Evolutionary conservation across 2,329 filamentous ascomycete genomes (phyloP), one percentile per base, ranked within the genome.

Genomic region (Capronia coronata): DNA sequence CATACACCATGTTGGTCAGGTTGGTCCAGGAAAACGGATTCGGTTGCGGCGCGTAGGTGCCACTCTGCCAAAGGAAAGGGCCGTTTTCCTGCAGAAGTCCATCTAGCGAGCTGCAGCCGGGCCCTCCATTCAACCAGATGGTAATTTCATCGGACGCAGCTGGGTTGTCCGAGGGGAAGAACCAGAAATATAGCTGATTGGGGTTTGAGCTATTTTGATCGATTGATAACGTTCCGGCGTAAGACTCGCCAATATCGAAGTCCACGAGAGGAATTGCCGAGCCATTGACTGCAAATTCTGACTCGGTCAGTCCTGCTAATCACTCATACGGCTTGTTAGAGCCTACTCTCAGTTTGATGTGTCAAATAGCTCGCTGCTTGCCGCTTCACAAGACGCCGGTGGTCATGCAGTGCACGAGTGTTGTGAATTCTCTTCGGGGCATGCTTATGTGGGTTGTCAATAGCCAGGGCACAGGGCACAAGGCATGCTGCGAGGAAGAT

Each of bases 1-100:
- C 39, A 14, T 48, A 57, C 6, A 64, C 40, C 60, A 64, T 62
- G 38, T 64, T 64, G 10, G 62, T 64, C 13, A 64, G 39, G 43
- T 64, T 63, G 7, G 38, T 48, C 42, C 58, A 64, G 13, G 59
- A 58, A 50, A 60, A 64, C 25, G 62, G 58, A 30, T 64, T 64
- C 27, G 49, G 57, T 0, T 80, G 72, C 0, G 85, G 84, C 14
- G 74, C 72, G 48, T 74, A 77, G 1, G 84, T 90, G 27, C 87
- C 87, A 10, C 79, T 74, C 62, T 84, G 78, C 83, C 83, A 87
- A 3, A 76, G 49, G 60, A 87, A 84, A 0, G 0, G 53, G 21
- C 56, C 54, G 25, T 56, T 42, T 59, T 91, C 86, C 43, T 87
- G 84, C 8, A 91, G 64, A 1, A 90, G 71, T 6, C 84, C 85